Base-by-base conservation (phyloP, 805 yeast genomes). In the Pichia occidentalis region DNA sequence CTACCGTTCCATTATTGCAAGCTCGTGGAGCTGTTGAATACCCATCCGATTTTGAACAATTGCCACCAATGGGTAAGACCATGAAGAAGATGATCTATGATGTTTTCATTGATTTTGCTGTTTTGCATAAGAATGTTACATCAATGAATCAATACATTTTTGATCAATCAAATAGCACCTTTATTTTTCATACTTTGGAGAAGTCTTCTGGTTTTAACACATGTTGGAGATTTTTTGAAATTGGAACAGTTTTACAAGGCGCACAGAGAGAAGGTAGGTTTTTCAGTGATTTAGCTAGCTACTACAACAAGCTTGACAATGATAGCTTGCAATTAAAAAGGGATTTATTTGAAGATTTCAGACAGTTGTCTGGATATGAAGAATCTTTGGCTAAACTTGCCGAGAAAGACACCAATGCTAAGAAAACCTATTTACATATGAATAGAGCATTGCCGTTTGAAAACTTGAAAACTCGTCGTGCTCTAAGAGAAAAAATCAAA, bases 151-250 rank as follows among this genome's bases (percentile, higher is more conserved):
- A 24, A 6, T 61, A 52, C 29, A 23, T 62, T 12, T 17, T 23
- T 4, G 56, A 52, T 29, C 63, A 61, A 20, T 22, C 43, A 5
- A 33, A 47, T 12, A 38, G 36, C 1, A 38, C 38, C 4, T 16
- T 48, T 9, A 33, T 45, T 7, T 32, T 22, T 7, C 61, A 60
- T 36, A 48, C 61, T 1, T 24, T 47, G 9, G 43, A 46, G 16
- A 37, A 33, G 4, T 49, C 59, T 3, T 30, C 56, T 5, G 37
- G 40, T 10, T 52, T 42, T 29, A 57, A 59, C 3, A 35, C 45
- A 1, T 47, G 37, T 21, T 60, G 65, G 65, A 56, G 58, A 39
- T 39, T 61, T 11, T 29, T 40, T 36, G 64, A 61, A 37, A 51
- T 46, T 5, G 40, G 36, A 2, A 50, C 51, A 5, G 35, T 61